A percentile compares a stretch with the other conserved stretches of the same genome.
phyloP scores from a whole-genome alignment of 2,329 filamentous ascomycete species.

The Pseudogymnoascus sp. region DNA sequence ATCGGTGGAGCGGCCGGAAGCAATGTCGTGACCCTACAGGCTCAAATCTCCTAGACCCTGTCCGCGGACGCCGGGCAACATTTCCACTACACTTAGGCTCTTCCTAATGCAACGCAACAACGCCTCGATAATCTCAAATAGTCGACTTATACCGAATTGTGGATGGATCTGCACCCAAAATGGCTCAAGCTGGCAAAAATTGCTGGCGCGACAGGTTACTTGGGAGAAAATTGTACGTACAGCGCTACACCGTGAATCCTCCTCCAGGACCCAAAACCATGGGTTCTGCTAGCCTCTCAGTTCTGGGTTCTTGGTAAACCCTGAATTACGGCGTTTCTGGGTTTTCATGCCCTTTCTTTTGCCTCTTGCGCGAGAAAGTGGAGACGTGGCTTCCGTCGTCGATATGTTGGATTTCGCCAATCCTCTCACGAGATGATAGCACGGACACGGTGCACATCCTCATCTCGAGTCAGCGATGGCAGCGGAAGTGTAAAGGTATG shows the following conservation, averaged over 20 bases:
- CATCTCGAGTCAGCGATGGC: constrained; percentile 1
- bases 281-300: background rate
- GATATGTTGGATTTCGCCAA: background rate
- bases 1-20: constrained; percentile 1
- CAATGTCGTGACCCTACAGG: constrained; percentile 5
- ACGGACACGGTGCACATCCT: constrained; percentile 8
- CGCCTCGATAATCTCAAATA: constrained; percentile 6
- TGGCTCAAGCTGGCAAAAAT: background rate
- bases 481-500: background rate
- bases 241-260: background rate
- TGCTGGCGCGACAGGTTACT: background rate
- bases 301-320: constrained; percentile 1
- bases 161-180: constrained; percentile 1
- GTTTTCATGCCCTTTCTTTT: background rate
- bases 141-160: constrained; percentile 1
- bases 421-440: constrained; percentile 6
- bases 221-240: background rate
- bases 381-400: background rate
- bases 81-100: constrained; percentile 8
- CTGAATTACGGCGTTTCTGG: constrained; percentile 2
- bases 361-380: constrained; percentile 4
- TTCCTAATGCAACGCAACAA: constrained; percentile 9
- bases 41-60: constrained; percentile 1
- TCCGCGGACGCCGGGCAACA: background rate
- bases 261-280: background rate